Evolutionary conservation across 2,329 filamentous ascomycete species (phyloP), one percentile per base, ranked within the genome.

Genomic region (Emmonsiellopsis sp.): DNA sequence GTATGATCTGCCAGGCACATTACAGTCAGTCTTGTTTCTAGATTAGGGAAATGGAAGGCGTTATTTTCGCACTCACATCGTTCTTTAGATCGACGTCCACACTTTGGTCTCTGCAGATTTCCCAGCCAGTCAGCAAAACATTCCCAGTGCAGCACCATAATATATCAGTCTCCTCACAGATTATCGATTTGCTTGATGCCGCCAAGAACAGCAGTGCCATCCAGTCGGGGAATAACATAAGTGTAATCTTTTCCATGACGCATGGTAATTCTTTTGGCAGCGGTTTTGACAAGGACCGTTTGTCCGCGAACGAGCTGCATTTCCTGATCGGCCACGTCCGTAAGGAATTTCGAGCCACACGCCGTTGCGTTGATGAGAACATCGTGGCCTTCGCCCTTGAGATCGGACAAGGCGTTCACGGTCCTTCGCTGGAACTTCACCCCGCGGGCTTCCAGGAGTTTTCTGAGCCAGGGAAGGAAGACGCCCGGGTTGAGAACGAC

Each of bases 301-400:
- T 65, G 63, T 3, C 61, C 60, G 2, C 62, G 55, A n/a, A 65
- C 55, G 26, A 55, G 26, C 51, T 60, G 56, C 7, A 63, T 50
- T 11, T 56, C 42, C 31, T 53, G 32, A 40, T 62, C 60, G 11
- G 13, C 16, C 4, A 63, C 55, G 51, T 62, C 62, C 0, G 20
- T 16, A 15, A 65, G 52, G 13, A 49, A 55, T 13, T 50, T 49
- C 5, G 63, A 50, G 7, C 63, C 63, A 15, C 51, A 44, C 2
- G 59, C 57, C 20, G 58, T 60, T 13, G 63, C 63, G 41, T 66
- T 65, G 51, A 65, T 52, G 9, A 66, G 54, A 11, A 64, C 55
- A 38, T 65, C 62, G 37, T 64, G 60, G 11, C 56, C 60, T 8
- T 57, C 43, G 5, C 50, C 46, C 31, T 53, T 55, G 1, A 59